These are phyloP conservation scores for Phlegmacium glaucopus DNA, from an alignment of 768 basidiomycete genomes.

Conservation along the genomic window DNA sequence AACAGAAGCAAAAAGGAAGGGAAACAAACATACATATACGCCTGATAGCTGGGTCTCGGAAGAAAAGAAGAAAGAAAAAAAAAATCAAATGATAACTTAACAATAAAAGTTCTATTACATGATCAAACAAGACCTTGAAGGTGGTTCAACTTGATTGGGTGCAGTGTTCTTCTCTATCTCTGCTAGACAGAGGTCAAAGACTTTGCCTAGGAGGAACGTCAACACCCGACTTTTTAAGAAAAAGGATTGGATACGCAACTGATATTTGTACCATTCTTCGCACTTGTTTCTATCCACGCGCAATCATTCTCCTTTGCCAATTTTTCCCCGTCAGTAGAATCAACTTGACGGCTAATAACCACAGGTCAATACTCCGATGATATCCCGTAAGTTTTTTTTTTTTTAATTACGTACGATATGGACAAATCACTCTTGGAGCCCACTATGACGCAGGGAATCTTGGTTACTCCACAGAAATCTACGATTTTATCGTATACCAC, in stretches of 20 bases:
- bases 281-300: constrained; percentile 86
- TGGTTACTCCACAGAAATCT: constrained; percentile 82
- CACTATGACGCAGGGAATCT: constrained; percentile 91
- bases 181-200: constrained; percentile 79
- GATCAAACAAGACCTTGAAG: constrained; percentile 33
- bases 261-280: constrained; percentile 83
- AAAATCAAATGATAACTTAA: constrained; percentile 7
- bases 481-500: constrained; percentile 96
- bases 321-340: constrained; percentile 66
- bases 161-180: constrained; percentile 78
- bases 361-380: background rate
- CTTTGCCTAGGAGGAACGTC: constrained; percentile 50
- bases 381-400: too few species aligned
- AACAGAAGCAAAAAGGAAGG: too few species aligned
- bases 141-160: constrained; percentile 43
- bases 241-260: constrained; percentile 48
- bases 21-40: background rate
- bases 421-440: constrained; percentile 86
- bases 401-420: constrained; percentile 17
- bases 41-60: background rate
- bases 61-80: background rate
- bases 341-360: constrained; percentile 62
- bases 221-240: background rate
- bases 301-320: constrained; percentile 71
- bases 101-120: constrained; percentile 28